These are phyloP conservation scores for Anthoceros angustus DNA, from an alignment of 225 moss, liverwort and hornwort species.

Conservation along the genomic window DNA sequence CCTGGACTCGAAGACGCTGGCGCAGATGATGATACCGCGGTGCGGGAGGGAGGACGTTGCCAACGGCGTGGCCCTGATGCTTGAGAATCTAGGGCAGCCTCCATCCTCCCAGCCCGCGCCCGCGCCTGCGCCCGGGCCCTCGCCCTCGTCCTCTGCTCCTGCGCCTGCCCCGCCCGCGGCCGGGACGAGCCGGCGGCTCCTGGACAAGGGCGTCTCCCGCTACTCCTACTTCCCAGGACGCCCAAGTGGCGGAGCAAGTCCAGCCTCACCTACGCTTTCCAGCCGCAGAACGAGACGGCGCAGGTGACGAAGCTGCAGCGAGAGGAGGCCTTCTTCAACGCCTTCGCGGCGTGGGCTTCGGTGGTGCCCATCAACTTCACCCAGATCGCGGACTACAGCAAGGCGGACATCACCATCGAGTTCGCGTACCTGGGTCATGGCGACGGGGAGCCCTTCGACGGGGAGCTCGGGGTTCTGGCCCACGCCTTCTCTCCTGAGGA, in stretches of 20 bases:
- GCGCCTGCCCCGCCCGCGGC: neutral
- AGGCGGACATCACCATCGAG: conserved; percentile 20
- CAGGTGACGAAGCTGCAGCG: neutral
- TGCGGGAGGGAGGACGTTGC: neutral
- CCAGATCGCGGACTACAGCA: neutral
- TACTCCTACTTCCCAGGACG: neutral
- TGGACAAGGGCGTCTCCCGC: neutral
- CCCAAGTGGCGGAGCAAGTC: neutral
- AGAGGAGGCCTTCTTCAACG: neutral
- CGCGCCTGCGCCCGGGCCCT: neutral
- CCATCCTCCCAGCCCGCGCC: neutral
- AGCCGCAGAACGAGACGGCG: neutral
- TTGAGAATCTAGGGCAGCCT: neutral
- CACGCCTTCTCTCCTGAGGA: conserved; percentile 24
- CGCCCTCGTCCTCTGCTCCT: neutral
- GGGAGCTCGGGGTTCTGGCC: conserved; percentile 21
- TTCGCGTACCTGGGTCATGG: conserved; percentile 20
- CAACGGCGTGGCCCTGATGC: neutral
- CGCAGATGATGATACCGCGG: neutral
- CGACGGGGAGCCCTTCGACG: conserved; percentile 31
- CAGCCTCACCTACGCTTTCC: neutral
- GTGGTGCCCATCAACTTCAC: conserved; percentile 26
- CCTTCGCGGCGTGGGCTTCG: conserved; percentile 12
- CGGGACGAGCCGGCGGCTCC: neutral
- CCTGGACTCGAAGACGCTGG: neutral